These are phyloP conservation scores for Trichoderma brevicompactum DNA, from an alignment of 2,329 filamentous ascomycete genomes.

Conservation along the genomic window DNA sequence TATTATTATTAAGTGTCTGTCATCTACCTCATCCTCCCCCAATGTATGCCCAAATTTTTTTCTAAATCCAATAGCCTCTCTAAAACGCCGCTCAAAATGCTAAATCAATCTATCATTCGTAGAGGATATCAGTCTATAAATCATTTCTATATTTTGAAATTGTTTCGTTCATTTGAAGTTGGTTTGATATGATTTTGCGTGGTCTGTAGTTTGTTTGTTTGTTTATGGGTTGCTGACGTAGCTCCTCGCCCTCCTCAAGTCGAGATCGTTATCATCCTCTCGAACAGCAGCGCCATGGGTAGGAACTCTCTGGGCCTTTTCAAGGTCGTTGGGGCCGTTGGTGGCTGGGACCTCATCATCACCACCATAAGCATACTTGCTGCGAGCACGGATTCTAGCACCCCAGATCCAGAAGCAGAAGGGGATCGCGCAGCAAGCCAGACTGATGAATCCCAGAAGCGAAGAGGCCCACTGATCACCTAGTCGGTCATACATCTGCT, in stretches of 20 bases:
- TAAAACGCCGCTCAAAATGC: constrained; percentile 22
- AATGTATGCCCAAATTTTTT: constrained; percentile 9
- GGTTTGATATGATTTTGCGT: neutral
- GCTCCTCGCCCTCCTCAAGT: constrained; percentile 50
- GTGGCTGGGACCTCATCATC: constrained; percentile 46
- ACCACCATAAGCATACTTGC: constrained; percentile 73
- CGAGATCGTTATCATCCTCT: constrained; percentile 45
- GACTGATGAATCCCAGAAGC: constrained; percentile 72
- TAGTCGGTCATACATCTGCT: constrained; percentile 76
- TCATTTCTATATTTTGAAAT: neutral
- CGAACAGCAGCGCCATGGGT: constrained; percentile 36
- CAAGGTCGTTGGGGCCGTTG: constrained; percentile 41
- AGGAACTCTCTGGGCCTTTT: constrained; percentile 42
- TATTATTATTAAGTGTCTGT: neutral
- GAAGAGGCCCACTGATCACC: constrained; percentile 77
- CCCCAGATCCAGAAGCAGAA: constrained; percentile 82
- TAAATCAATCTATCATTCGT: constrained; percentile 4
- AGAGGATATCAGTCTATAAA: constrained; percentile 21
- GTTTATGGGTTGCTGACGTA: constrained; percentile 53
- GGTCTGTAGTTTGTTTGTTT: no score
- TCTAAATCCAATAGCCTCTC: neutral
- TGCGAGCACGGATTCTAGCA: constrained; percentile 68
- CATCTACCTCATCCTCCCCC: neutral
- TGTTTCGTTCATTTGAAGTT: neutral
- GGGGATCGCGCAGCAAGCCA: constrained; percentile 81